Evolutionary conservation across 257 asterid species (phyloP), one percentile per base, ranked within the genome.

Genomic region (Fraxinus anomala): DNA sequence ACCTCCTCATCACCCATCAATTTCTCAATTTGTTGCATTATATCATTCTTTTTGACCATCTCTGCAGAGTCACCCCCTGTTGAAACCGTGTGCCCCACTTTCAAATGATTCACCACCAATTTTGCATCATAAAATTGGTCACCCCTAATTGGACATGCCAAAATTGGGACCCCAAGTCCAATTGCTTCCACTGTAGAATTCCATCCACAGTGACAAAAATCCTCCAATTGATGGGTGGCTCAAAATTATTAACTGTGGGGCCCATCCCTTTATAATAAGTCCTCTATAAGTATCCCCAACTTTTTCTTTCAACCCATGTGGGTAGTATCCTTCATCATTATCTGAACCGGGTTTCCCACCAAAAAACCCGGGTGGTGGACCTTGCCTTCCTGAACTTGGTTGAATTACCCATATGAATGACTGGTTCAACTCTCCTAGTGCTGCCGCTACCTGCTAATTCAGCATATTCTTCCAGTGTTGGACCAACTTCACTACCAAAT

Each of bases 131-230:
- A 85, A 56, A 86, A 91, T 63, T 93, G 96, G 70, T 91, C 97
- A 33, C 95, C 96, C 76, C 98, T 83, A 10, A 89, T 87, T 0
- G 97, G 97, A 97, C 97, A 91, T 6, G 91, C 92, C 87, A 91
- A 26, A 6, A 90, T 74, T 1, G 97, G 92, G 1, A 87, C 66
- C 23, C 95, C 96, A 4, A 83, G 80, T 26, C 92, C 96, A 2
- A 88, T 82, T 0, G 94, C 89, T 80, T 92, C 94, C 49, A 86
- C 78, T 0, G 90, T 87, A 1, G 97, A 93, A 79, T 90, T 93
- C 93, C 96, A 91, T 5, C 98, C 94, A 28, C 92, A 90, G 96
- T 23, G 94, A 87, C 36, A 91, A 0, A 28, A 90, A 93, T 8
- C 96, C 93, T 1, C 96, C 92, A 0, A 84, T 76, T 1, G 97